Percentiles rank a stretch among this genome's conserved stretches.
These are phyloP conservation scores for Calocybe gangraenosa DNA, from an alignment of 768 basidiomycete species.

Conservation along the genomic window DNA sequence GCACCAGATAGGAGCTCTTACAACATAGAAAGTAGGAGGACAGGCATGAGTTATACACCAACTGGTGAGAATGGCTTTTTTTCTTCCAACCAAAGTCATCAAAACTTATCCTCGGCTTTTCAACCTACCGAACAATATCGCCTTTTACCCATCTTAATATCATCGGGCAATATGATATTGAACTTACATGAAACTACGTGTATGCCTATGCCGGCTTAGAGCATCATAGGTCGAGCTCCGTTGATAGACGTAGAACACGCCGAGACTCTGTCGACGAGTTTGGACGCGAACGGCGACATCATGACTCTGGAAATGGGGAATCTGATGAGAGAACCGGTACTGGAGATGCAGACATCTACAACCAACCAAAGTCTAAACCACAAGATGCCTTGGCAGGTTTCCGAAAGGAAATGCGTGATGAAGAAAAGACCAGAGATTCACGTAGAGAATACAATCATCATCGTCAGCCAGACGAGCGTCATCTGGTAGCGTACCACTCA, in stretches of 20 bases:
- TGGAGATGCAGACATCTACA: not conserved
- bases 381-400: conserved; percentile 3
- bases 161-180: no score
- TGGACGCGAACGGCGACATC: not conserved
- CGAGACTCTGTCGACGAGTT: not conserved
- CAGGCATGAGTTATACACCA: no score
- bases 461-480: not conserved
- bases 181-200: no score
- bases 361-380: not conserved
- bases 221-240: not conserved
- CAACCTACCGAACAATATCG: no score
- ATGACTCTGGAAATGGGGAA: not conserved
- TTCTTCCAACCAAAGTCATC: no score
- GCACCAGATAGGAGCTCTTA: conserved; percentile 1
- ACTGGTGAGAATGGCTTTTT: no score
- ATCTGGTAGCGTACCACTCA: not conserved
- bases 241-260: not conserved
- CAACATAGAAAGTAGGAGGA: not conserved
- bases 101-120: no score
- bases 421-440: not conserved
- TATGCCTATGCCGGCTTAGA: not conserved
- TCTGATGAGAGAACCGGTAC: not conserved
- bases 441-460: conserved; percentile 1
- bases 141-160: no score
- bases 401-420: conserved; percentile 1